phyloP scores from a whole-genome alignment of 2,329 filamentous ascomycete species.

The Pleomassaria siparia region DNA sequence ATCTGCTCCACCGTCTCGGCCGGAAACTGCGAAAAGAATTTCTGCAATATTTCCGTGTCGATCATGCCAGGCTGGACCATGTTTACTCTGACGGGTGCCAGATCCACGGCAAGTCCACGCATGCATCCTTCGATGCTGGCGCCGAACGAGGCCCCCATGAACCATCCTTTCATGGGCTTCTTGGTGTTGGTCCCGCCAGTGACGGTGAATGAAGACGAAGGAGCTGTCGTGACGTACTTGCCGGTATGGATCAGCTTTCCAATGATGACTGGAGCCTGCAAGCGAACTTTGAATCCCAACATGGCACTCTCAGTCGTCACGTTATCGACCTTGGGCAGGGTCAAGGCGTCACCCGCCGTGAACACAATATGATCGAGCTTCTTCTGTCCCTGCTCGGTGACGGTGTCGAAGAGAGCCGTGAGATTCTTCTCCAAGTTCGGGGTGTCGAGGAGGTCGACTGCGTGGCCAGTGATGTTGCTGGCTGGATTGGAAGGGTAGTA shows the following conservation, averaged over 20 bases:
- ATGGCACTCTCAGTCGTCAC: slow-evolving; percentile 25
- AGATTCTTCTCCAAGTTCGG: slow-evolving; percentile 31
- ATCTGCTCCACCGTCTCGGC: slow-evolving; percentile 16
- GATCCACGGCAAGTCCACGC: slow-evolving; percentile 44
- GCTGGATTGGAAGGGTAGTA: slow-evolving; percentile 38
- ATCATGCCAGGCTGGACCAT: slow-evolving; percentile 46
- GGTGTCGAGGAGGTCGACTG: slow-evolving; percentile 30
- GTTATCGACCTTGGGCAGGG: slow-evolving; percentile 25
- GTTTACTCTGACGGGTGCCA: slow-evolving; percentile 48
- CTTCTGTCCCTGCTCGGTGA: slow-evolving; percentile 24
- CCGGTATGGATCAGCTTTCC: slow-evolving; percentile 43
- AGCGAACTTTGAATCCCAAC: slow-evolving; percentile 33
- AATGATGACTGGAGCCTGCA: slow-evolving; percentile 39
- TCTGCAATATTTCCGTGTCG: slow-evolving; percentile 44
- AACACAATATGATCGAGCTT: slow-evolving; percentile 38
- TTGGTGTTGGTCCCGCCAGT: slow-evolving; percentile 42
- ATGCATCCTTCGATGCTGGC: slow-evolving; percentile 34
- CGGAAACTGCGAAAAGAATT: slow-evolving; percentile 18
- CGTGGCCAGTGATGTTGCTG: slow-evolving; percentile 24
- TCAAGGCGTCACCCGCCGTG: slow-evolving; percentile 29
- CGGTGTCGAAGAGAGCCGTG: slow-evolving; percentile 28
- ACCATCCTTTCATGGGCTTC: slow-evolving; percentile 40
- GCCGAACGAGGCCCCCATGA: slow-evolving; percentile 27
- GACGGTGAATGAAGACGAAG: slow-evolving; percentile 42
- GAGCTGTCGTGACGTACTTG: slow-evolving; percentile 34